Percentiles rank a stretch among this genome's conserved stretches.
Evolutionary conservation across 208 protist genomes (phyloP).

Genomic region (Leishmania gerbilli): DNA sequence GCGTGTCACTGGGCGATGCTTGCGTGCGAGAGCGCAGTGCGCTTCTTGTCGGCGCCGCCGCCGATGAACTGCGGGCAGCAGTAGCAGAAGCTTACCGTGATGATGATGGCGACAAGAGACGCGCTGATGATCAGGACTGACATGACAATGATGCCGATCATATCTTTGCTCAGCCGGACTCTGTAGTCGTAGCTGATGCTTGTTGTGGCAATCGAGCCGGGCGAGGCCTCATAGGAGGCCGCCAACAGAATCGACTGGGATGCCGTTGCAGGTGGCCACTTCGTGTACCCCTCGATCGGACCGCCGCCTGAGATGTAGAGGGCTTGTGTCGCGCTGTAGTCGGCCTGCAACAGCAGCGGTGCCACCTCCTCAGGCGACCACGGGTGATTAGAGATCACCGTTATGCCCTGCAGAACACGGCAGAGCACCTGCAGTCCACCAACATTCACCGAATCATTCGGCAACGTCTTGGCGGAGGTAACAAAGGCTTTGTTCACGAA

Average conservation of each 20-base stretch:
- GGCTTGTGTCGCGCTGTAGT: constrained; percentile 23
- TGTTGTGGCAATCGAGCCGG: constrained; percentile 9
- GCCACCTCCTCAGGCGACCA: constrained; percentile 13
- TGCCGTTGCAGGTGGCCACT: background rate
- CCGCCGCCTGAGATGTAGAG: constrained; percentile 13
- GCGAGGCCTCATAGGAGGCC: background rate
- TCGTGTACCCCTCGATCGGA: background rate
- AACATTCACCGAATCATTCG: background rate
- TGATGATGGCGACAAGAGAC: constrained; percentile 25
- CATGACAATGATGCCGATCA: constrained; percentile 43
- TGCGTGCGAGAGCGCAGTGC: background rate
- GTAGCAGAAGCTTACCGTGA: constrained; percentile 19
- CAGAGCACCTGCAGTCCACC: constrained; percentile 21
- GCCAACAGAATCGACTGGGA: background rate
- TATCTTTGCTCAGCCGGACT: background rate
- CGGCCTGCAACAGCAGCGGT: constrained; percentile 23
- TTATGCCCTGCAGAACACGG: constrained; percentile 26
- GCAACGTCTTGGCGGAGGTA: constrained; percentile 5
- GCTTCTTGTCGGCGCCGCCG: background rate
- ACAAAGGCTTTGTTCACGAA: constrained; percentile 9
- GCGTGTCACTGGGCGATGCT: background rate
- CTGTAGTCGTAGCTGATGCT: constrained; percentile 22
- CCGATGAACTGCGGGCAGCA: constrained; percentile 26
- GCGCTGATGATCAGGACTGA: constrained; percentile 24
- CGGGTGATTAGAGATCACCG: background rate